These are phyloP conservation scores for Notholithocarpus densiflorus DNA, from an alignment of 306 rosid genomes.

Conservation along the genomic window DNA sequence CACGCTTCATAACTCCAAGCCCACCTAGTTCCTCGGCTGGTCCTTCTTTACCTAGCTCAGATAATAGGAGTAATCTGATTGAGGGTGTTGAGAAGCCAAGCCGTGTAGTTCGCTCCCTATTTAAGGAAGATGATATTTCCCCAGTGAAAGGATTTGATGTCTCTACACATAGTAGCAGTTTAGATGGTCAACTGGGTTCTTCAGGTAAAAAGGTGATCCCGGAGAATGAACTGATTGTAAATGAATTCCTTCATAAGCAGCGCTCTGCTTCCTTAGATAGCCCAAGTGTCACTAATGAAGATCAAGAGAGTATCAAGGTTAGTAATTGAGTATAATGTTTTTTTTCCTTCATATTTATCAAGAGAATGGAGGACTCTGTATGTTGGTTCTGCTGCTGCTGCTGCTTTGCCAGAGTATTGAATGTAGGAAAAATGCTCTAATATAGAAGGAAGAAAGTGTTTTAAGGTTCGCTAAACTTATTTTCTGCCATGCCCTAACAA, in stretches of 20 bases:
- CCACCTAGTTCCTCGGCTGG: slow-evolving; percentile 26
- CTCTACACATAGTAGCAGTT: slow-evolving; percentile 35
- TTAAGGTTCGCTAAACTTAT: background rate
- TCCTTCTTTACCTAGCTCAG: slow-evolving; percentile 34
- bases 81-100: slow-evolving; percentile 33
- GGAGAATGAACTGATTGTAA: slow-evolving; percentile 76
- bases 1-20: slow-evolving; percentile 36
- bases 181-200: slow-evolving; percentile 33
- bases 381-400: background rate
- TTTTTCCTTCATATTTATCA: background rate
- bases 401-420: background rate
- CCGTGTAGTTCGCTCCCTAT: slow-evolving; percentile 73
- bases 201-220: slow-evolving; percentile 39
- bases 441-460: too few species aligned
- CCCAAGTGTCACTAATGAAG: slow-evolving; percentile 39
- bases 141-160: slow-evolving; percentile 19
- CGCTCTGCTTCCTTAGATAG: slow-evolving; percentile 39
- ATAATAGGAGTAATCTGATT: slow-evolving; percentile 32
- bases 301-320: slow-evolving; percentile 61
- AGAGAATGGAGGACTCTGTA: background rate
- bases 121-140: slow-evolving; percentile 47
- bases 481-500: background rate
- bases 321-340: background rate
- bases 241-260: slow-evolving; percentile 76
- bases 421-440: too few species aligned